Evolutionary conservation across 208 protist species (phyloP).

Genomic region (Naegleria gruberi): DNA sequence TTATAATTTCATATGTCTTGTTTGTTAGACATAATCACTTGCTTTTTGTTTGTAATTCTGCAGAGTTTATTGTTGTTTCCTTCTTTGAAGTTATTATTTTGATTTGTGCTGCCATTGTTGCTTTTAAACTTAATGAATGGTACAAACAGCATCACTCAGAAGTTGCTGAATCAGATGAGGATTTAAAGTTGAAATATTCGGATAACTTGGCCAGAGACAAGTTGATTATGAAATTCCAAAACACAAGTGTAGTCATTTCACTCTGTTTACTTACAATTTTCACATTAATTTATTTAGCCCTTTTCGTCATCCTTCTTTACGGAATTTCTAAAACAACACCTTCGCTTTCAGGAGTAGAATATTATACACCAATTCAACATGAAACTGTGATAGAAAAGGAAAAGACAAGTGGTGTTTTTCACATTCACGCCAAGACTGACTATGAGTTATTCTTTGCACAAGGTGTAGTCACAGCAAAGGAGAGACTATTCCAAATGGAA

Average conservation of each 20-base stretch:
- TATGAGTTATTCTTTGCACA: conserved; percentile 5
- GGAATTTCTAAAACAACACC: not conserved
- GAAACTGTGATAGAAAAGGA: not conserved
- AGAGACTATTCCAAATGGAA: conserved; percentile 4
- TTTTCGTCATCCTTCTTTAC: not conserved
- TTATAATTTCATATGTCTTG: not conserved
- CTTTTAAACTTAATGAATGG: not conserved
- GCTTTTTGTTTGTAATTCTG: not conserved
- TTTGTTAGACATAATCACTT: not conserved
- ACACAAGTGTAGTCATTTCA: not conserved
- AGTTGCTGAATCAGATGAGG: not conserved
- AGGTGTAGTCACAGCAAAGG: not conserved
- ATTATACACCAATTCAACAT: not conserved
- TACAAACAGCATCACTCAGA: not conserved
- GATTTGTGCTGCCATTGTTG: not conserved
- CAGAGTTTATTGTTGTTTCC: not conserved
- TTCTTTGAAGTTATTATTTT: not conserved
- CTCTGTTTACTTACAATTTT: not conserved
- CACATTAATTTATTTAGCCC: not conserved
- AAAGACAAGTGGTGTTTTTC: not conserved
- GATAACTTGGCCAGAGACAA: not conserved
- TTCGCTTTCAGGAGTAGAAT: not conserved
- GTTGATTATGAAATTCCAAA: not conserved
- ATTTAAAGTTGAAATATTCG: not conserved
- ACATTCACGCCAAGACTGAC: not conserved